Conservation (phyloP, 257 asterid species). For the Solanum gracilifrons region DNA sequence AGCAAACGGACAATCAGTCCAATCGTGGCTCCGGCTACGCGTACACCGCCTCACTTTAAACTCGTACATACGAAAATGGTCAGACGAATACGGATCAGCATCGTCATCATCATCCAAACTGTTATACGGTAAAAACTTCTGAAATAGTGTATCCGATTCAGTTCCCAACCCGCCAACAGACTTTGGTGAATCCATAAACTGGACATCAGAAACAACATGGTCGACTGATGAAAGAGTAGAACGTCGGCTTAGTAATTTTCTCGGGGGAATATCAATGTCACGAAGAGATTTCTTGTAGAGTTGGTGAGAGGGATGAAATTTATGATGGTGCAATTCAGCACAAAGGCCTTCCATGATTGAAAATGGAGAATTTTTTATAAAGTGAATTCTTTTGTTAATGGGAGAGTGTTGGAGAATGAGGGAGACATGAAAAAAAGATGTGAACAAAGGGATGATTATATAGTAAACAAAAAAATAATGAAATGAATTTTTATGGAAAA, state of each 20-base stretch:
- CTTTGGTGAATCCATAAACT: slow-evolving; percentile 37
- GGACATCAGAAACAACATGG: background rate
- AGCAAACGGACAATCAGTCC: slow-evolving; percentile 98
- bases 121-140: slow-evolving; percentile 67
- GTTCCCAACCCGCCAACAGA: slow-evolving; percentile 6
- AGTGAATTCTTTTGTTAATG: background rate
- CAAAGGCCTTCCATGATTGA: slow-evolving; percentile 40
- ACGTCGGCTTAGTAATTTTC: slow-evolving; percentile 57
- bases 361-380: background rate
- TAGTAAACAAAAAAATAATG: background rate
- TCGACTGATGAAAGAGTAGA: slow-evolving; percentile 1
- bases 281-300: slow-evolving; percentile 57
- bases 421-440: background rate
- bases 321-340: slow-evolving; percentile 28
- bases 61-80: slow-evolving; percentile 80
- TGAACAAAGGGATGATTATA: background rate
- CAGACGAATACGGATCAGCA: slow-evolving; percentile 71
- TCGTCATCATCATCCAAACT: slow-evolving; percentile 33
- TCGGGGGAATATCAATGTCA: slow-evolving; percentile 75
- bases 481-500: background rate
- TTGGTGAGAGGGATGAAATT: slow-evolving; percentile 64
- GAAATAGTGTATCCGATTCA: slow-evolving; percentile 31
- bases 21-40: slow-evolving; percentile 91
- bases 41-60: slow-evolving; percentile 86
- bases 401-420: background rate